Conservation (phyloP, 148 eudicot genomes). For the Chenopodium album region DNA sequence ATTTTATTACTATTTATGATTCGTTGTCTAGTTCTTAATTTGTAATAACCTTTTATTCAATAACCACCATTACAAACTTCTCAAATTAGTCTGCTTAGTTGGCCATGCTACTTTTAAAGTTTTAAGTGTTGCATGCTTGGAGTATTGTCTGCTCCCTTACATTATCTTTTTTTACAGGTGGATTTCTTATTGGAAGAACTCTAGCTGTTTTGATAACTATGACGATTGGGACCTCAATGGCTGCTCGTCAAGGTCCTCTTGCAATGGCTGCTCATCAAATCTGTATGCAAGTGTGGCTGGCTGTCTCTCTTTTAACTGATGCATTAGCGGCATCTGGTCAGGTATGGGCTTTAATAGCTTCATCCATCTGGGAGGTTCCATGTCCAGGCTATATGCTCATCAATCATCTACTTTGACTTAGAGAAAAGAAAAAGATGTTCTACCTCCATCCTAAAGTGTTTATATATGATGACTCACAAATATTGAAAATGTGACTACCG, state of each 20-base stretch:
- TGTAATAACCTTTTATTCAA: background rate
- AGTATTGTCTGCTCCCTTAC: background rate
- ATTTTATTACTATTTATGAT: background rate
- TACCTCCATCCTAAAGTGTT: background rate
- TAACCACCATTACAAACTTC: background rate
- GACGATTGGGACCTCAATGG: conserved; percentile 76
- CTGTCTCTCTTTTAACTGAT: conserved; percentile 79
- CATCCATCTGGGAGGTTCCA: background rate
- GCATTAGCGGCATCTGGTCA: conserved; percentile 89
- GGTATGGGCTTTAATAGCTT: conserved; percentile 36
- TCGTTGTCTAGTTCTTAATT: background rate
- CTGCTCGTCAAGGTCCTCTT: conserved; percentile 77
- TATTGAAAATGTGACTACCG: background rate
- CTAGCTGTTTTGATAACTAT: conserved; percentile 58
- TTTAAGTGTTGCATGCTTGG: background rate
- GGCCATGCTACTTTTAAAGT: background rate
- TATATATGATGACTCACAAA: background rate
- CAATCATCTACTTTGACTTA: background rate
- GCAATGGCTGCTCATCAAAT: conserved; percentile 88
- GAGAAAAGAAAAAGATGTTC: background rate
- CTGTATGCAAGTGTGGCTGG: conserved; percentile 80
- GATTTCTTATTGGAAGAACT: conserved; percentile 77
- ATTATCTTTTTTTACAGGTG: conserved; percentile 38
- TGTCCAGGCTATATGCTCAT: background rate
- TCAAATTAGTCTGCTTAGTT: background rate